Conservation (phyloP, 2,329 filamentous ascomycete species). For the Dendrostoma leiphaemia region DNA sequence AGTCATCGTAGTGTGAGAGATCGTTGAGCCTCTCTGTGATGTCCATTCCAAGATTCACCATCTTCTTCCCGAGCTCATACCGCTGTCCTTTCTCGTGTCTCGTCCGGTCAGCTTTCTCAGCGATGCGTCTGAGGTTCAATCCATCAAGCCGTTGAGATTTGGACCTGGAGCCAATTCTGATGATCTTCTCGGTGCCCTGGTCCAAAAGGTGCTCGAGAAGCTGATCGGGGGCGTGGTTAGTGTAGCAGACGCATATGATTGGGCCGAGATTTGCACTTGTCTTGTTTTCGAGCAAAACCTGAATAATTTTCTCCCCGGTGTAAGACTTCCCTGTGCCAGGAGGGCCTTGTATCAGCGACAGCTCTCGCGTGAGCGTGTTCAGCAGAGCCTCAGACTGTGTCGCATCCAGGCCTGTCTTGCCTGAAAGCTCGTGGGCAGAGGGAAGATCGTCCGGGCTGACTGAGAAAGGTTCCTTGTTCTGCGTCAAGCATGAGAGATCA, state of each 20-base stretch:
- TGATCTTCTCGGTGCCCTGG: slow-evolving; percentile 45
- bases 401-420: slow-evolving; percentile 47
- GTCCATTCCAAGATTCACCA: background rate
- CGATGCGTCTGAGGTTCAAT: slow-evolving; percentile 47
- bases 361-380: slow-evolving; percentile 46
- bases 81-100: slow-evolving; percentile 33
- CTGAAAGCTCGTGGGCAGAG: slow-evolving; percentile 24
- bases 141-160: slow-evolving; percentile 50
- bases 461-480: slow-evolving; percentile 21
- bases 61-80: background rate
- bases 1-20: background rate
- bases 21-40: background rate
- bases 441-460: slow-evolving; percentile 10
- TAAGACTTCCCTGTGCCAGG: slow-evolving; percentile 70
- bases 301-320: slow-evolving; percentile 58
- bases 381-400: slow-evolving; percentile 52
- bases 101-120: slow-evolving; percentile 31
- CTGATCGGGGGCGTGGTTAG: slow-evolving; percentile 50
- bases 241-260: slow-evolving; percentile 52
- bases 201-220: slow-evolving; percentile 59
- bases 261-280: slow-evolving; percentile 40
- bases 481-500: slow-evolving; percentile 34
- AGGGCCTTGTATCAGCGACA: slow-evolving; percentile 67
- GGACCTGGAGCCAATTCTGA: slow-evolving; percentile 60
- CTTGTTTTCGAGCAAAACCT: slow-evolving; percentile 47